These are phyloP conservation scores for Wickerhamomyces mucosus DNA, from an alignment of 805 yeast species.

Conservation along the genomic window DNA sequence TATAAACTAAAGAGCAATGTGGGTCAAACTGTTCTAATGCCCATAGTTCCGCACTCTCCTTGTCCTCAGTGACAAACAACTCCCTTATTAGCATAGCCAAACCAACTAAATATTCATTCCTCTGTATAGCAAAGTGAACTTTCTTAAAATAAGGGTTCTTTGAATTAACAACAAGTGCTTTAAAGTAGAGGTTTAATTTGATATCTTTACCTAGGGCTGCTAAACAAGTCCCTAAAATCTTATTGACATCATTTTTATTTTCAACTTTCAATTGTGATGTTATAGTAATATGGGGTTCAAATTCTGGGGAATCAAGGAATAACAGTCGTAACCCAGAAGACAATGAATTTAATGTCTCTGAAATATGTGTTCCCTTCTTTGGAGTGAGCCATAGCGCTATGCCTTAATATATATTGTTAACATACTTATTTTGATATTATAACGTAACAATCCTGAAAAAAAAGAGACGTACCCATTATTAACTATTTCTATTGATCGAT, in stretches of 20 bases:
- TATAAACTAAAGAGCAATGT: constrained; percentile 63
- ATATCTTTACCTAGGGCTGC: constrained; percentile 35
- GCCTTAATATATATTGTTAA: constrained; percentile 5
- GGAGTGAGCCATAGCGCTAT: constrained; percentile 76
- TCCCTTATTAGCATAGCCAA: constrained; percentile 42
- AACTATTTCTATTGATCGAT: too few relatives aligned
- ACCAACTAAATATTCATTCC: constrained; percentile 21
- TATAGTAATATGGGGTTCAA: constrained; percentile 73
- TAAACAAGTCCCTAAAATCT: constrained; percentile 45
- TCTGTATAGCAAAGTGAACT: constrained; percentile 12
- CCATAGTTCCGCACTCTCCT: constrained; percentile 48
- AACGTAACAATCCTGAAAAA: too few relatives aligned
- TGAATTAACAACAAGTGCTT: constrained; percentile 9
- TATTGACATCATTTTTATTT: constrained; percentile 46
- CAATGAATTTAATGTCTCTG: constrained; percentile 48
- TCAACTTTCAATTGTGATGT: constrained; percentile 48
- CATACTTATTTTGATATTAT: too few relatives aligned
- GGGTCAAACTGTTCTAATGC: constrained; percentile 50
- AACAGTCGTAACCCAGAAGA: constrained; percentile 59
- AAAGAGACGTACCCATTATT: too few relatives aligned
- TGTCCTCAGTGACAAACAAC: constrained; percentile 33
- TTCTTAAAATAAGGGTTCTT: constrained; percentile 17
- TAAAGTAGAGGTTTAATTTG: constrained; percentile 8
- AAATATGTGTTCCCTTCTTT: constrained; percentile 37
- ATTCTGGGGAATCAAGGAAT: constrained; percentile 60